Base-by-base conservation (phyloP, 345 rosid genomes). In the Salix udensis region DNA sequence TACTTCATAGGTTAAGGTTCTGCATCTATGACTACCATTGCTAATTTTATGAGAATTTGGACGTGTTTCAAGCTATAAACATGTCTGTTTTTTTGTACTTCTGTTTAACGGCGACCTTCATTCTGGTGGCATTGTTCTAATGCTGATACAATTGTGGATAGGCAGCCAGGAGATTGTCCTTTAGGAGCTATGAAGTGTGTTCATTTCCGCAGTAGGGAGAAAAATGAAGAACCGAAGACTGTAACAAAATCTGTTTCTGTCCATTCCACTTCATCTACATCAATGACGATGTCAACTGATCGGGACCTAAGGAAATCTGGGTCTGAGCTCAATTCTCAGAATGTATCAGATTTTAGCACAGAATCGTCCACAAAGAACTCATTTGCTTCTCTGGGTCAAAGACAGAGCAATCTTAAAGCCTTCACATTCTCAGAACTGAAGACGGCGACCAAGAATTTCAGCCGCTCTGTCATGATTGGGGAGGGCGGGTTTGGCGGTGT, bases 401-500 rank as follows among this genome's bases (percentile, higher is more conserved):
- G 90, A 78, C 96, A 85, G 61, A 86, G 90, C 77, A 89, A 91
- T 81, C 91, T 96, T 73, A 87, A 86, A 80, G 91, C 82, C 65
- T 96, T 96, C 86, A 78, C 85, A 24, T 88, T 91, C 67, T 79
- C 82, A 7, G 99, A 96, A 76, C 80, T 96, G 84, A 96, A 89
- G 82, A 74, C 87, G 8, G 93, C 97, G 66, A 96, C 99, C 0
- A 93, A 96, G 88, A 91, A 88, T 75, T 96, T 96, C 83, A 89
- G 91, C 84, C 92, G 97, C 4, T 88, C 98, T 42, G 85, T 96
- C 70, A 91, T 96, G 97, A 79, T 96, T 52, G 96, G 99, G 68
- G 99, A 95, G 82, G 98, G 99, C 68, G 97, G 99, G 30, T 96
- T 96, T 58, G 98, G 99, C 46, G 90, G 94, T 60, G 99, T 96